Percentiles rank a stretch among this genome's conserved stretches.
phyloP scores from a whole-genome alignment of 116 monocot species.

The Cymodocea nodosa region DNA sequence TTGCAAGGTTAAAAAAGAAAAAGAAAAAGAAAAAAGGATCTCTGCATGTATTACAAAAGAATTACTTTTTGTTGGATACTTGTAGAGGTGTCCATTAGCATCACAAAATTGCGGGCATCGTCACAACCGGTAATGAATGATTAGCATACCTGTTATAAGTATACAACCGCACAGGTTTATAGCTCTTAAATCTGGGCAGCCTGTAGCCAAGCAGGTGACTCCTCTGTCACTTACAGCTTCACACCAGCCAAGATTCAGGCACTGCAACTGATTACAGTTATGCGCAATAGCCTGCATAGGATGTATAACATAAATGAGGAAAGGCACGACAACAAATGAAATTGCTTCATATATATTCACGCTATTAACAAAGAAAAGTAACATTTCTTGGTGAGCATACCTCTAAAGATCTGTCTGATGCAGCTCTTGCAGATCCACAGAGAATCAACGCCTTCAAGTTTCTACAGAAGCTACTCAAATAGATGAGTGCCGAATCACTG shows the following conservation, averaged over 20 bases:
- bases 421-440: conserved; percentile 81
- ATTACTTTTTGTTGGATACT: no score
- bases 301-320: neutral
- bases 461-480: conserved; percentile 45
- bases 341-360: neutral
- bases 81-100: no score
- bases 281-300: conserved; percentile 58
- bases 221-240: conserved; percentile 75
- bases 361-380: no score
- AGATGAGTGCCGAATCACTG: conserved; percentile 59
- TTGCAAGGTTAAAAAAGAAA: no score
- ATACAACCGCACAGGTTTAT: conserved; percentile 87
- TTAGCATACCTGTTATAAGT: conserved; percentile 69
- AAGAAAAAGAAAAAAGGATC: no score
- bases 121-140: no score
- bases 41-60: no score
- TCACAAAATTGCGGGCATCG: no score
- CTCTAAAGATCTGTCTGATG: conserved; percentile 78
- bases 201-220: conserved; percentile 61
- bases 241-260: conserved; percentile 86
- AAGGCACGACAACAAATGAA: neutral
- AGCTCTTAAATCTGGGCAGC: conserved; percentile 76
- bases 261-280: conserved; percentile 62
- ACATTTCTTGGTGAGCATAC: conserved; percentile 11
- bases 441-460: conserved; percentile 67